Base-by-base conservation (phyloP, 805 yeast genomes). In the Ogataea ganodermae region DNA sequence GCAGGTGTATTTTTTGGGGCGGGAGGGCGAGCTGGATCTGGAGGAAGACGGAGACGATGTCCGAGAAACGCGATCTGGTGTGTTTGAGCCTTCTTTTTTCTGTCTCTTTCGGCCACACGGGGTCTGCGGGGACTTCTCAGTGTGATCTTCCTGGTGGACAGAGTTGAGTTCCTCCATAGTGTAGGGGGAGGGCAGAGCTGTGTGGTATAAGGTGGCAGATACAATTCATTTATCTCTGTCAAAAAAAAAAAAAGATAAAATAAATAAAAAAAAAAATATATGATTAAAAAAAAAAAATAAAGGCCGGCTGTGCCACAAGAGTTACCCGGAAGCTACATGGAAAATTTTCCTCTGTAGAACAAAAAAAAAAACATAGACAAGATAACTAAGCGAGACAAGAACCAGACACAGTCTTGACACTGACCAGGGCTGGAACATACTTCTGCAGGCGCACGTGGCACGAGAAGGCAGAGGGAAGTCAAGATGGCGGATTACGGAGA, bases 1-100 rank as follows among this genome's bases (percentile, higher is more conserved):
- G 64, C 98, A 92, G 10, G 64, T 59, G 60, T 85, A 84, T 20
- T 66, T 72, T 59, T 88, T 89, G 0, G 79, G 76, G 43, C 90
- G 70, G 6, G 59, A 45, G 1, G 75, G 70, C 9, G 76, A 66
- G 4, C 75, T 62, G 1, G 74, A 63, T 38, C 66, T 46, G n/a
- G 64, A 51, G 14, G 58, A 48, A n/a, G 40, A 18, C 6, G 49
- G 38, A 1, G 54, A 55, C 4, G 55, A 45, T 7, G 49, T 17
- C 12, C 17, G 23, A 7, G 42, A 38, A 26, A 9, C 17, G 39
- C 28, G 39, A 6, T 35, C 39, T 4, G 39, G 28, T 6, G 39
- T 21, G 5, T 6, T 6, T 13, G 39, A 12, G 6, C 4, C 9
- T 16, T 33, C 24, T 3, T 17, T 23, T 14, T 22, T 22, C 30